Conservation (phyloP, 306 rosid species). For the Lathyrus oleraceus region DNA sequence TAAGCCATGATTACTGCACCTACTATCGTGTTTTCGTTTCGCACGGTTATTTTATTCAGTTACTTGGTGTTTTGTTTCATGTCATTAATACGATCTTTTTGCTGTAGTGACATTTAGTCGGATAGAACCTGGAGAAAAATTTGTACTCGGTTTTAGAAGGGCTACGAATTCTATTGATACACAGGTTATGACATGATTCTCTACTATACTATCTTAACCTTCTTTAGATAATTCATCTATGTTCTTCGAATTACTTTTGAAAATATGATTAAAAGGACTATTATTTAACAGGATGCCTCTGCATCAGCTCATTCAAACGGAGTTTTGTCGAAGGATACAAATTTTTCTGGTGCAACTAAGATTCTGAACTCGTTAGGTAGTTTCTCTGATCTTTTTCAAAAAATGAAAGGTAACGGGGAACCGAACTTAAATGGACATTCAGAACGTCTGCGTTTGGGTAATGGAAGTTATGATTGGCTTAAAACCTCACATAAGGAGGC, state of each 20-base stretch:
- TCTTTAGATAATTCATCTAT: slow-evolving; percentile 2
- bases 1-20: slow-evolving; percentile 1
- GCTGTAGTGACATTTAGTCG: slow-evolving; percentile 83
- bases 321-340: slow-evolving; percentile 46
- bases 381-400: slow-evolving; percentile 46
- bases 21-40: too few relatives aligned
- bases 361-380: slow-evolving; percentile 51
- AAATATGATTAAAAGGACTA: slow-evolving; percentile 18
- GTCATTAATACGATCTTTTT: slow-evolving; percentile 12
- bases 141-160: slow-evolving; percentile 83
- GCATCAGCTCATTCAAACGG: slow-evolving; percentile 53
- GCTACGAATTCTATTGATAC: slow-evolving; percentile 56
- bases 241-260: slow-evolving; percentile 1
- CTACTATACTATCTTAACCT: slow-evolving; percentile 26
- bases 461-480: slow-evolving; percentile 44
- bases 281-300: slow-evolving; percentile 62
- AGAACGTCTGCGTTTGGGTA: slow-evolving; percentile 45
- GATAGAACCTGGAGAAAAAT: slow-evolving; percentile 78
- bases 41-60: too few relatives aligned
- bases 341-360: slow-evolving; percentile 49
- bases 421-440: slow-evolving; percentile 40
- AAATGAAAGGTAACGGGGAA: slow-evolving; percentile 49
- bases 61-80: too few relatives aligned
- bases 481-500: slow-evolving; percentile 42
- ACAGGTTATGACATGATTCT: slow-evolving; percentile 55